Evolutionary conservation across 495 filamentous ascomycete species (phyloP).

Genomic region (Lichenothelia convexa): DNA sequence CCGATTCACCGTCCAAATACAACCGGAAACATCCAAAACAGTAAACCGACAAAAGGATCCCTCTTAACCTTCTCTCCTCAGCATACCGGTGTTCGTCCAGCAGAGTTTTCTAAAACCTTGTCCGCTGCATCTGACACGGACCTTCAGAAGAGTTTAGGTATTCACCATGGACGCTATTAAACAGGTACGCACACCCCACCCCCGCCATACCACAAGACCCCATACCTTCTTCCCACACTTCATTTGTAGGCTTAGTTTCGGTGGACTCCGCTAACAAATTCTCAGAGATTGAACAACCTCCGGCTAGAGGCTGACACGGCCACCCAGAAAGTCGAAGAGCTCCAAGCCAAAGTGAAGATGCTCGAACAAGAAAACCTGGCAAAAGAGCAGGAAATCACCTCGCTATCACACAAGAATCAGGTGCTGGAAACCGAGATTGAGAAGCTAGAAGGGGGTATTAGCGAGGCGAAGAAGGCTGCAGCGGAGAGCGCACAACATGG

Average conservation of each 20-base stretch:
- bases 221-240: background rate
- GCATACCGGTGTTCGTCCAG: too few species aligned
- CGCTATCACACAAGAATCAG: slow-evolving; percentile 76
- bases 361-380: slow-evolving; percentile 87
- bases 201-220: background rate
- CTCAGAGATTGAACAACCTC: slow-evolving; percentile 80
- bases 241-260: background rate
- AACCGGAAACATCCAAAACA: too few species aligned
- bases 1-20: too few species aligned
- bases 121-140: background rate
- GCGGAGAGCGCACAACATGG: slow-evolving; percentile 56
- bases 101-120: too few species aligned
- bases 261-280: background rate
- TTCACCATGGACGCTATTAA: slow-evolving; percentile 53
- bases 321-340: slow-evolving; percentile 61
- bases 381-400: slow-evolving; percentile 96
- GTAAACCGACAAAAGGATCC: too few species aligned
- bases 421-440: slow-evolving; percentile 80
- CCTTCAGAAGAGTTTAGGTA: background rate
- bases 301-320: slow-evolving; percentile 81
- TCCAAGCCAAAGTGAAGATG: slow-evolving; percentile 65
- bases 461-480: slow-evolving; percentile 60
- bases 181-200: slow-evolving; percentile 38
- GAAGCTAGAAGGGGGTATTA: slow-evolving; percentile 60
- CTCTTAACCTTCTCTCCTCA: too few species aligned